A percentile compares a stretch with the other conserved stretches of the same genome.
Evolutionary conservation across 2,329 filamentous ascomycete genomes (phyloP).

Genomic region (Scortechinia acanthostroma): DNA sequence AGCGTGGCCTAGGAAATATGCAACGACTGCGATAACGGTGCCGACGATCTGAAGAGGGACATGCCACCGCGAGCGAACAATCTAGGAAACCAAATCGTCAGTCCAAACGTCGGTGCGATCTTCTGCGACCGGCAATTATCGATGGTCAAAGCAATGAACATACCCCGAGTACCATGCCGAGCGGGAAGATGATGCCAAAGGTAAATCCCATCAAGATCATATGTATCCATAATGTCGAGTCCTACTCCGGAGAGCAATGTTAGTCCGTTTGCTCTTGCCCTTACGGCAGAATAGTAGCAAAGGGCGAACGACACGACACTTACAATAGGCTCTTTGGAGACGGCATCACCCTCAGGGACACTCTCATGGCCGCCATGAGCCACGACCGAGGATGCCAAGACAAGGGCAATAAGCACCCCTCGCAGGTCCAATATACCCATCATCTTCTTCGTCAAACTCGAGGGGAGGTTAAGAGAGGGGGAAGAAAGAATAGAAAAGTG

Average conservation of each 20-base stretch:
- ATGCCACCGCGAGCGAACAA: slow-evolving; percentile 86
- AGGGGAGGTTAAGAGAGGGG: too few relatives aligned
- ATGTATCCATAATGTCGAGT: slow-evolving; percentile 85
- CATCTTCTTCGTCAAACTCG: too few relatives aligned
- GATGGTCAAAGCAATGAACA: slow-evolving; percentile 20
- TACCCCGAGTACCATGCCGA: slow-evolving; percentile 92
- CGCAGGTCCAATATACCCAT: too few relatives aligned
- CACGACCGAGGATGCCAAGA: neutral
- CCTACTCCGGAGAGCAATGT: slow-evolving; percentile 46
- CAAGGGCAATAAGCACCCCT: neutral
- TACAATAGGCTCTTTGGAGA: slow-evolving; percentile 71
- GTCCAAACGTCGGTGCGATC: slow-evolving; percentile 6
- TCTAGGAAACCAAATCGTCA: slow-evolving; percentile 54
- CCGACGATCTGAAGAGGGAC: slow-evolving; percentile 78
- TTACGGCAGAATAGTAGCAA: neutral
- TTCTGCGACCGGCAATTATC: slow-evolving; percentile 4
- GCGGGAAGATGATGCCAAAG: slow-evolving; percentile 86
- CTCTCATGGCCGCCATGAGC: slow-evolving; percentile 36
- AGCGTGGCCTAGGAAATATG: slow-evolving; percentile 84
- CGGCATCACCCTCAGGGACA: slow-evolving; percentile 62
- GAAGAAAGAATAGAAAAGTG: too few relatives aligned
- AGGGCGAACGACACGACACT: too few relatives aligned
- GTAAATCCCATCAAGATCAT: slow-evolving; percentile 81
- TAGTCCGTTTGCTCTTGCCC: slow-evolving; percentile 12
- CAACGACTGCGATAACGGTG: slow-evolving; percentile 69